These are phyloP conservation scores for Dovyalis caffra DNA, from an alignment of 345 rosid species.

Conservation along the genomic window DNA sequence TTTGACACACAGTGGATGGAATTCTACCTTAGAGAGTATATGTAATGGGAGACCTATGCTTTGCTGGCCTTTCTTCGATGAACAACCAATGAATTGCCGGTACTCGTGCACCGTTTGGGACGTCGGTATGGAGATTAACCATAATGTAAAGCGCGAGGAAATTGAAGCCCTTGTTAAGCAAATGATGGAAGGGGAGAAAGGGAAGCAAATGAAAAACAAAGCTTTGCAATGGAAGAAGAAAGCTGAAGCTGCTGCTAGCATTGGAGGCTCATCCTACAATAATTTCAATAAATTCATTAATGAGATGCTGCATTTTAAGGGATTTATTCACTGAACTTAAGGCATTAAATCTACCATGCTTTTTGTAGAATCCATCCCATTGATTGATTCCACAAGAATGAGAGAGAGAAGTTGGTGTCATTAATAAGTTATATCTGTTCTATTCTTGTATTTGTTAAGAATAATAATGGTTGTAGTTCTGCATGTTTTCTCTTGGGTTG, in stretches of 20 bases:
- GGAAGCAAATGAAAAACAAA: constrained; percentile 18
- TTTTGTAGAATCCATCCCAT: too few species aligned
- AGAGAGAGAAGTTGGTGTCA: too few species aligned
- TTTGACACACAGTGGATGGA: constrained; percentile 41
- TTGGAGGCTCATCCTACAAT: constrained; percentile 7
- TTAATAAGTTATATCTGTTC: too few species aligned
- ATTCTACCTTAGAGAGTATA: constrained; percentile 27
- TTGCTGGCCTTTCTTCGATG: constrained; percentile 39
- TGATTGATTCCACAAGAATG: too few species aligned
- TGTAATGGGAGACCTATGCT: constrained; percentile 21
- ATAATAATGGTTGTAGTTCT: too few species aligned
- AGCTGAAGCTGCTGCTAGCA: not conserved
- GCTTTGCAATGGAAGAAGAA: constrained; percentile 6
- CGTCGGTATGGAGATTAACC: constrained; percentile 27
- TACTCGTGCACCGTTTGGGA: constrained; percentile 30
- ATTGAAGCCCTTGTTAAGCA: constrained; percentile 20
- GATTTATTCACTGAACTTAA: not conserved
- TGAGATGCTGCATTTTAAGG: not conserved
- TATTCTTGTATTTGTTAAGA: too few species aligned
- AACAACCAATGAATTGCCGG: constrained; percentile 33
- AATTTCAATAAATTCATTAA: not conserved
- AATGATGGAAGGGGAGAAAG: constrained; percentile 22
- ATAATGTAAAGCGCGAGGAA: constrained; percentile 22
- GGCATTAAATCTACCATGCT: too few species aligned
- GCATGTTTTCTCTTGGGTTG: too few species aligned